A percentile compares a stretch with the other conserved stretches of the same genome.
phyloP scores from a whole-genome alignment of 768 basidiomycete species.

The Aureoboletus auriporus region DNA sequence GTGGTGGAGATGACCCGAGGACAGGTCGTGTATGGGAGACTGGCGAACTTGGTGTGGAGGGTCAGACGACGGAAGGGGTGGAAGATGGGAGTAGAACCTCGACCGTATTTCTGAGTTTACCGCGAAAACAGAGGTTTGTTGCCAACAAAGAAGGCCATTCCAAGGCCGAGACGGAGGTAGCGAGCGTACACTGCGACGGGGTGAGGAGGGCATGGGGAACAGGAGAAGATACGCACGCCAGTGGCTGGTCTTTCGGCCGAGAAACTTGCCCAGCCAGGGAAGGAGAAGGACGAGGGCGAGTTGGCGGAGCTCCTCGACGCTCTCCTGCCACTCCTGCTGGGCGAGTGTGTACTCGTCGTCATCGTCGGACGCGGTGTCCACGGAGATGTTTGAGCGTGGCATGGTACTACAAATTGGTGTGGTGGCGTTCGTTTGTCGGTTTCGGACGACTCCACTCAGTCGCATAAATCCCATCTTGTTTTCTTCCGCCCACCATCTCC shows the following conservation, averaged over 20 bases:
- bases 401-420: conserved; percentile 30
- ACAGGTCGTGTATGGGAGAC: conserved; percentile 40
- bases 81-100: conserved; percentile 25
- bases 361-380: conserved; percentile 56
- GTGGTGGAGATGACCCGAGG: conserved; percentile 56
- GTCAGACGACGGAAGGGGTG: conserved; percentile 41
- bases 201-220: conserved; percentile 10
- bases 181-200: conserved; percentile 59
- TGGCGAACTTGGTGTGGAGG: conserved; percentile 47
- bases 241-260: conserved; percentile 82
- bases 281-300: conserved; percentile 76
- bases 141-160: conserved; percentile 62
- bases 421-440: conserved; percentile 17
- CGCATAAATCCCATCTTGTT: conserved; percentile 8
- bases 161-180: conserved; percentile 60
- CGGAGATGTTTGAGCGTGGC: conserved; percentile 58
- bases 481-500: conserved; percentile 14
- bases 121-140: conserved; percentile 19
- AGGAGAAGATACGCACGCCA: conserved; percentile 58
- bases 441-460: conserved; percentile 16
- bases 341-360: conserved; percentile 74
- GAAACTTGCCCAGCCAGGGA: conserved; percentile 84
- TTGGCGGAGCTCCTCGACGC: conserved; percentile 77
- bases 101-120: conserved; percentile 27
- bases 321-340: conserved; percentile 93